Evolutionary conservation across 2,329 filamentous ascomycete genomes (phyloP).

Genomic region (Aureobasidium vineae): DNA sequence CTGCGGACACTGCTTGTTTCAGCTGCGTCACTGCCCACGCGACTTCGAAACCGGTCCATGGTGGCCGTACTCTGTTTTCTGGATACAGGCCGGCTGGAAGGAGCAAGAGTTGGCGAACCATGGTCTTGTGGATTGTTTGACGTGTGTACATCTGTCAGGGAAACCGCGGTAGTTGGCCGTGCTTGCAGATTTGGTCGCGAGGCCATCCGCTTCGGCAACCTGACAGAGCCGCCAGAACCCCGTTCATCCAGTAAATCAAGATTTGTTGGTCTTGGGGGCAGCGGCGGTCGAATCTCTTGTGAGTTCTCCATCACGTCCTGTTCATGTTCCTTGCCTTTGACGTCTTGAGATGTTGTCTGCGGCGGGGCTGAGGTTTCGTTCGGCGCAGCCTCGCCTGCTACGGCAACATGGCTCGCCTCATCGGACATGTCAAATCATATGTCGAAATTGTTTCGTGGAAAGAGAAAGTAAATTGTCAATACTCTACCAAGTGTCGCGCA

Average conservation of each 20-base stretch:
- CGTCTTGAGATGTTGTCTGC: not conserved
- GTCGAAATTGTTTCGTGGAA: not conserved
- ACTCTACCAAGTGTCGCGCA: not conserved
- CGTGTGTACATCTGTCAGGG: conserved; percentile 75
- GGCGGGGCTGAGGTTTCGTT: not conserved
- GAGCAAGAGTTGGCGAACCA: conserved; percentile 32
- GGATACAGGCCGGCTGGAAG: conserved; percentile 38
- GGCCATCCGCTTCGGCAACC: conserved; percentile 37
- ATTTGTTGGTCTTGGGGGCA: conserved; percentile 39
- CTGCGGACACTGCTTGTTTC: conserved; percentile 67
- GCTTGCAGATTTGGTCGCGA: conserved; percentile 51
- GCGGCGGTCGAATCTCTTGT: conserved; percentile 39
- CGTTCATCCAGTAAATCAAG: conserved; percentile 36
- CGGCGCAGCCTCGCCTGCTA: not conserved
- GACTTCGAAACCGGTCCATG: conserved; percentile 46
- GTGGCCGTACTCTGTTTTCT: conserved; percentile 42
- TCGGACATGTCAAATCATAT: conserved; percentile 8
- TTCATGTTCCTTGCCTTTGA: not conserved
- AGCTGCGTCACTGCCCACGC: conserved; percentile 56
- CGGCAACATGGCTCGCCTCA: not conserved
- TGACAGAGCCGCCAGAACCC: conserved; percentile 34
- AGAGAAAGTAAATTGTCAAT: not conserved
- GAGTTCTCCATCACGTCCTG: conserved; percentile 29
- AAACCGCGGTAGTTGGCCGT: conserved; percentile 79
- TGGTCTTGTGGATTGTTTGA: conserved; percentile 63